Conservation (phyloP, 1,284 basidiomycete species). For the Chalciporus sp. region DNA sequence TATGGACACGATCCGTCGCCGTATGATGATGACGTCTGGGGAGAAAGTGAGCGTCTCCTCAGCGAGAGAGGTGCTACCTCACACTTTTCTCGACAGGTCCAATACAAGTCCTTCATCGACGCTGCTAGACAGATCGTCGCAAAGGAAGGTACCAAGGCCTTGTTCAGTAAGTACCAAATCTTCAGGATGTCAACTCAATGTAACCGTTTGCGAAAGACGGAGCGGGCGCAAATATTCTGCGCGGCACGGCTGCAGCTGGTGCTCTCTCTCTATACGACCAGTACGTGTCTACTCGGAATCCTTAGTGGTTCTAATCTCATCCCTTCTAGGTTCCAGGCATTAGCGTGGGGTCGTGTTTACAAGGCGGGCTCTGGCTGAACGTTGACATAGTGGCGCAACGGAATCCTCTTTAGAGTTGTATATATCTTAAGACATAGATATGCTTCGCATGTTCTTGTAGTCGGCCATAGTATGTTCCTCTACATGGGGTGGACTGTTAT, state of each 20-base stretch:
- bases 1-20: conserved; percentile 65
- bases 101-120: conserved; percentile 60
- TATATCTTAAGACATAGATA: neutral
- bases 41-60: conserved; percentile 41
- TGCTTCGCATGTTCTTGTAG: neutral
- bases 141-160: conserved; percentile 57
- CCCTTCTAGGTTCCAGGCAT: conserved; percentile 42
- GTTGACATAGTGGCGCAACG: neutral
- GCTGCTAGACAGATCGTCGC: conserved; percentile 63
- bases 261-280: conserved; percentile 72
- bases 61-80: neutral
- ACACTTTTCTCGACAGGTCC: conserved; percentile 21
- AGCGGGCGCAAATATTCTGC: conserved; percentile 62
- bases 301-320: neutral
- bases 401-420: neutral
- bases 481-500: neutral
- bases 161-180: conserved; percentile 49
- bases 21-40: conserved; percentile 77
- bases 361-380: conserved; percentile 38
- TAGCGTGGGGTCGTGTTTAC: conserved; percentile 46
- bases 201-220: conserved; percentile 34
- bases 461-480: too few species aligned
- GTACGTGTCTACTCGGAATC: conserved; percentile 37
- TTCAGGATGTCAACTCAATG: neutral
- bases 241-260: conserved; percentile 74